Conservation (phyloP, 331 rosid genomes). For the Stylosanthes scabra region DNA sequence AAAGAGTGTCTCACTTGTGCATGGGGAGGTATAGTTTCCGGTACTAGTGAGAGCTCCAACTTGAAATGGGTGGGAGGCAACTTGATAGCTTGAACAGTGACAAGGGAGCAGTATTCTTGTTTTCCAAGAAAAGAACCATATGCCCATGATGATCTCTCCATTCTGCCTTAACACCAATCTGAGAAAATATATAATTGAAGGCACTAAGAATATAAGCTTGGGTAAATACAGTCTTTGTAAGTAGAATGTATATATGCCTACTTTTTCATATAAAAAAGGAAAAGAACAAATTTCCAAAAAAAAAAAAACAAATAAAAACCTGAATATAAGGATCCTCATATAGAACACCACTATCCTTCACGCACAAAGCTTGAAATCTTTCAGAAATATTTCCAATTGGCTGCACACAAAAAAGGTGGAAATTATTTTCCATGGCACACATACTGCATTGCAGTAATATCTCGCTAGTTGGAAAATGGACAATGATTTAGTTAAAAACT, state of each 20-base stretch:
- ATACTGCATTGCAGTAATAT: constrained; percentile 7
- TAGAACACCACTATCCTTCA: constrained; percentile 97
- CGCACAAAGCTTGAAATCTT: constrained; percentile 87
- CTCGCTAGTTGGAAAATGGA: constrained; percentile 33
- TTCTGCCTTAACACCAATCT: constrained; percentile 98
- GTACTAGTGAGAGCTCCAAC: constrained; percentile 91
- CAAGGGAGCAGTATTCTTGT: constrained; percentile 95
- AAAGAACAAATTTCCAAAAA: not conserved
- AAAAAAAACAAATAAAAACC: constrained; percentile 50
- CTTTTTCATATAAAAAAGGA: not conserved
- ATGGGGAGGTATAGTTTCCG: constrained; percentile 96
- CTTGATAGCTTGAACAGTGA: constrained; percentile 86
- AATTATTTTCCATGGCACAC: constrained; percentile 38
- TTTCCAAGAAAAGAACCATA: constrained; percentile 95
- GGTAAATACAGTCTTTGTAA: constrained; percentile 18
- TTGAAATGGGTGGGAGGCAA: constrained; percentile 90
- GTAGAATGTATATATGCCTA: constrained; percentile 2
- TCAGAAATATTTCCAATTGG: constrained; percentile 94
- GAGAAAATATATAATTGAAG: not conserved
- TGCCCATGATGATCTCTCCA: constrained; percentile 96
- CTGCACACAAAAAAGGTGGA: constrained; percentile 57
- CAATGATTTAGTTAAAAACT: constrained; percentile 24
- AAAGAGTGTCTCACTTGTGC: constrained; percentile 75
- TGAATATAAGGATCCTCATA: constrained; percentile 98
- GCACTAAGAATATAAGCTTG: constrained; percentile 23